Percentiles rank a stretch among this genome's conserved stretches.
Conservation (phyloP, 1,284 basidiomycete species). For the Exobasidium cylindrosporum region DNA sequence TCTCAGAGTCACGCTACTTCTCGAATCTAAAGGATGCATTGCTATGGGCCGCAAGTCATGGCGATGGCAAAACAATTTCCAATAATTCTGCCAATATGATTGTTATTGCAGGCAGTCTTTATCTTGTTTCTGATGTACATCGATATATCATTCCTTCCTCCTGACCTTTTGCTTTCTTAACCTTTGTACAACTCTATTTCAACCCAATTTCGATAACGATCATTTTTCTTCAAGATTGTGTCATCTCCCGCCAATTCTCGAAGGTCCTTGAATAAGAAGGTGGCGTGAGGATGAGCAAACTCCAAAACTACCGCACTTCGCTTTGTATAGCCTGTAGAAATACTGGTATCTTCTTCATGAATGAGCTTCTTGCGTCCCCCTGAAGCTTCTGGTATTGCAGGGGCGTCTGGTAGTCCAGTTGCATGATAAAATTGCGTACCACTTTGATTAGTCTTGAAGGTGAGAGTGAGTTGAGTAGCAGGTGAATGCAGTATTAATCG, state of each 20-base stretch:
- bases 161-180: not conserved
- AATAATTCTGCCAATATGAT: slow-evolving; percentile 8
- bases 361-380: not conserved
- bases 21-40: slow-evolving; percentile 7
- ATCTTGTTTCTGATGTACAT: slow-evolving; percentile 49
- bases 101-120: slow-evolving; percentile 49
- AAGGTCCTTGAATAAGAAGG: slow-evolving; percentile 28
- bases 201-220: slow-evolving; percentile 41
- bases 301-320: slow-evolving; percentile 39
- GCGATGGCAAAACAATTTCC: not conserved
- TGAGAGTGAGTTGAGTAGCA: slow-evolving; percentile 26
- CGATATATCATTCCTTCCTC: not conserved
- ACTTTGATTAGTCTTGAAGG: slow-evolving; percentile 40
- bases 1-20: not conserved
- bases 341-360: slow-evolving; percentile 12
- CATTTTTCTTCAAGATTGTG: slow-evolving; percentile 29
- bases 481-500: slow-evolving; percentile 5
- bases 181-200: slow-evolving; percentile 14
- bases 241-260: slow-evolving; percentile 25
- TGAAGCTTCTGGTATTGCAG: not conserved
- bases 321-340: slow-evolving; percentile 27
- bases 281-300: slow-evolving; percentile 47
- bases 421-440: slow-evolving; percentile 46
- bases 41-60: slow-evolving; percentile 8
- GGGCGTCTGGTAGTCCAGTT: slow-evolving; percentile 23